These are phyloP conservation scores for Corylus americana DNA, from an alignment of 306 rosid species.

Conservation along the genomic window DNA sequence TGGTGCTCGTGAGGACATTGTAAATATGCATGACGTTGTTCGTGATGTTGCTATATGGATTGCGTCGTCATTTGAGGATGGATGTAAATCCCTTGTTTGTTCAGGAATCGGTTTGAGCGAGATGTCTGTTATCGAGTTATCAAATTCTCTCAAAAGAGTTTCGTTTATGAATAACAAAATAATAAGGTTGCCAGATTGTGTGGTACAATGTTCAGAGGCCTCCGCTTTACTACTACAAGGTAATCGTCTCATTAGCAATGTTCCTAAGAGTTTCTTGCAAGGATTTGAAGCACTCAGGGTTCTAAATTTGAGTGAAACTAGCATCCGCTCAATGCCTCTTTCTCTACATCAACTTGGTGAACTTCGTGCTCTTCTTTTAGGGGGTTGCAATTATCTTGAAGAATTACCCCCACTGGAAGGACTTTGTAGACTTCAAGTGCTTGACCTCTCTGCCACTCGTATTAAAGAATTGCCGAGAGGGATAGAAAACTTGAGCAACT, in stretches of 20 bases:
- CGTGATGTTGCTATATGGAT: constrained; percentile 22
- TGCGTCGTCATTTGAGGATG: background rate
- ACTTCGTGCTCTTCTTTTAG: constrained; percentile 17
- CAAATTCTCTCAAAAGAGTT: constrained; percentile 6
- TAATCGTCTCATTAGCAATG: background rate
- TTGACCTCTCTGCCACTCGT: constrained; percentile 9
- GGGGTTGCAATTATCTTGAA: background rate
- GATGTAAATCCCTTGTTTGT: background rate
- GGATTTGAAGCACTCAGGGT: constrained; percentile 8
- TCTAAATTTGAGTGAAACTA: constrained; percentile 9
- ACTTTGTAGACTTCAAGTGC: constrained; percentile 13
- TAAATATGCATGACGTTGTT: constrained; percentile 24
- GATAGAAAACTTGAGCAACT: constrained; percentile 3
- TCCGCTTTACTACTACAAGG: constrained; percentile 12
- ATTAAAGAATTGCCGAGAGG: constrained; percentile 18
- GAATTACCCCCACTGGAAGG: constrained; percentile 1
- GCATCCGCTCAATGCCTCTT: constrained; percentile 17
- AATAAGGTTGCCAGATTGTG: background rate
- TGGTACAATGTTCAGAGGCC: background rate
- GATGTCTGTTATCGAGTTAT: background rate
- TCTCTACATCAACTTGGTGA: constrained; percentile 25
- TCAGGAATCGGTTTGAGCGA: background rate
- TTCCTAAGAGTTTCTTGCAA: constrained; percentile 12
- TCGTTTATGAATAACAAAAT: constrained; percentile 16
- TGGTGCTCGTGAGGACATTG: background rate